Evolutionary conservation across 805 yeast species (phyloP), one percentile per base, ranked within the genome.

Genomic region (Hanseniaspora nectarophila): DNA sequence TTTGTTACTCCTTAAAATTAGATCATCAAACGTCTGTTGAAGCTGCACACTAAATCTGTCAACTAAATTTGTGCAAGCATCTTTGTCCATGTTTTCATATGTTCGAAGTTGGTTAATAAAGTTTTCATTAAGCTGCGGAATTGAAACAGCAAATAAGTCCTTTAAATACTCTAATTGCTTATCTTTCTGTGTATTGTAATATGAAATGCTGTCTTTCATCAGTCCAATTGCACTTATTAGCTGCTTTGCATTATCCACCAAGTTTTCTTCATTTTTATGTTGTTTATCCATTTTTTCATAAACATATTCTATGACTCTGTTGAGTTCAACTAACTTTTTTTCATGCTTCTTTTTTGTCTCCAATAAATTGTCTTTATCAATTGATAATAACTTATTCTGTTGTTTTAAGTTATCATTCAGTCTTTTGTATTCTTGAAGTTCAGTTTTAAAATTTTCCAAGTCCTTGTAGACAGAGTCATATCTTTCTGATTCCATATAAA

Each of bases 401-500:
- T 65, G 62, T 29, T 61, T 61, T 24, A 75, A 55, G 6, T 67
- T 62, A 21, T 71, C 73, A n/a, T 67, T 68, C 8, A 64, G 65
- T 45, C 78, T 61, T 50, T 68, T 64, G 18, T 67, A 61, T 58
- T 78, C 82, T 35, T 70, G 71, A 9, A 74, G 65, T 56, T 77
- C 79, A 1, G 73, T 73, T 42, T 72, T 74, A 45, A 70, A 67
- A 54, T 71, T 75, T 54, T 75, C 78, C 16, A 73, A 62, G 49
- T 75, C 76, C 50, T 66, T 67, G 58, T 73, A 71, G 31, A 77
- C 52, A 43, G 74, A 75, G 46, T 73, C 74, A 58, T 81, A 81
- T 60, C 80, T 80, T 15, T 67, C 72, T 29, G 76, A 76, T 58
- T 79, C 78, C 73, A 85, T 65, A 59, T 70, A 80, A 23, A 84